Evolutionary conservation across 352 stramenopile species (phyloP), one percentile per base, ranked within the genome.

Genomic region (Pythium graminicola): DNA sequence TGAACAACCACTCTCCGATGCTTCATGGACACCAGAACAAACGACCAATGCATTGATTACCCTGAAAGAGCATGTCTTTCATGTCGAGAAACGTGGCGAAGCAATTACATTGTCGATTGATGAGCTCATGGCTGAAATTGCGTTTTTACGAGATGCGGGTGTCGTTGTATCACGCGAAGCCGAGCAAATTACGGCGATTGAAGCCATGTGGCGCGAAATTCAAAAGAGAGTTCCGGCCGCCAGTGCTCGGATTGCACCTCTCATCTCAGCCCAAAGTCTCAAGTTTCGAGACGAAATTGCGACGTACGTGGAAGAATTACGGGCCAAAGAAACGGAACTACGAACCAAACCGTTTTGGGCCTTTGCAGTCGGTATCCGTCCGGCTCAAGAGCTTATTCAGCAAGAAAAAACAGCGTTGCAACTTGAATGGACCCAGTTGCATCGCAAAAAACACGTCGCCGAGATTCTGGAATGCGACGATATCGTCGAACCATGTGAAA

Each of bases 391-490:
- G 9, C 42, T 71, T 19, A 75, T 92, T 14, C 46, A 28, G 14
- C 60, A 75, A 41, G 76, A 85, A 20, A 66, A 68, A 4, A 22
- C 32, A 9, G 50, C 50, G 8, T 61, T 74, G 28, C 62, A 73
- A 33, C 52, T 69, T 17, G 79, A 88, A 54, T 47, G 72, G 13
- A 24, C 20, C 0, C 20, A 54, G 3, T 81, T 78, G n/a, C 53
- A 66, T 8, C 67, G 81, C 10, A 95, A 90, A 53, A 72, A 73
- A 11, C 84, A 97, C 57, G 70, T 98, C 8, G 95, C 90, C 31
- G 72, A 82, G 35, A 96, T 98, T 35, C 87, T 98, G 57, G 93
- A 97, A 54, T 96, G 95, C 46, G 75, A 89, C 19, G 80, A 93
- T 24, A 63, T 97, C 11, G 86, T 98, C 41, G 80, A 95, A 50